Conservation (phyloP, 208 protist genomes). For the Trypanosoma vivax region DNA sequence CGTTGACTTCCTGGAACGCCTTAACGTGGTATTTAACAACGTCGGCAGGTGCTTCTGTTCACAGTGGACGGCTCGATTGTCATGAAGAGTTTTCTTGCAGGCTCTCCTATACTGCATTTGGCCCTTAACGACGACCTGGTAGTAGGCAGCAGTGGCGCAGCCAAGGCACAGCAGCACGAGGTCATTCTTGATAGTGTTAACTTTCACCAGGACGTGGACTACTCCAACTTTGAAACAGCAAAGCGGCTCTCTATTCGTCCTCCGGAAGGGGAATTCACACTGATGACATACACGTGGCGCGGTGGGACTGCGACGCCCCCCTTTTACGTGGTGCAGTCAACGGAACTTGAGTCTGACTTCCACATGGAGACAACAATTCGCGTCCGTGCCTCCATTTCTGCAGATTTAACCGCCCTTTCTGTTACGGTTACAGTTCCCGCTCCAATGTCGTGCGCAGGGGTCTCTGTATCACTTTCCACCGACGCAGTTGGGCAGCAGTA, state of each 20-base stretch:
- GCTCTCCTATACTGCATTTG: constrained; percentile 75
- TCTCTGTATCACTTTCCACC: constrained; percentile 28
- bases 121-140: constrained; percentile 81
- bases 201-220: constrained; percentile 76
- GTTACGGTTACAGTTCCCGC: constrained; percentile 39
- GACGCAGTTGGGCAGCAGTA: constrained; percentile 33
- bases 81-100: constrained; percentile 88
- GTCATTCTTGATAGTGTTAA: constrained; percentile 74
- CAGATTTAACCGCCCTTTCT: constrained; percentile 20
- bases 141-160: constrained; percentile 23
- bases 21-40: constrained; percentile 69
- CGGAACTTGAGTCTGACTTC: constrained; percentile 34
- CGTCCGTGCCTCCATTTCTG: constrained; percentile 41
- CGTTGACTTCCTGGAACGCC: constrained; percentile 84
- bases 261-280: constrained; percentile 75
- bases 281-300: constrained; percentile 89
- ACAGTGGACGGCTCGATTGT: constrained; percentile 87
- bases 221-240: constrained; percentile 61
- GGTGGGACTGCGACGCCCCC: constrained; percentile 24
- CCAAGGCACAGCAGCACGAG: constrained; percentile 13
- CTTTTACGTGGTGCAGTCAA: constrained; percentile 53
- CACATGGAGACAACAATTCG: constrained; percentile 38
- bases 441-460: constrained; percentile 32
- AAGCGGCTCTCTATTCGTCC: constrained; percentile 62
- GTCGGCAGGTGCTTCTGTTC: constrained; percentile 36